Evolutionary conservation across 108 stramenopile genomes (phyloP).

Genomic region (Mediolabrus comicus): DNA sequence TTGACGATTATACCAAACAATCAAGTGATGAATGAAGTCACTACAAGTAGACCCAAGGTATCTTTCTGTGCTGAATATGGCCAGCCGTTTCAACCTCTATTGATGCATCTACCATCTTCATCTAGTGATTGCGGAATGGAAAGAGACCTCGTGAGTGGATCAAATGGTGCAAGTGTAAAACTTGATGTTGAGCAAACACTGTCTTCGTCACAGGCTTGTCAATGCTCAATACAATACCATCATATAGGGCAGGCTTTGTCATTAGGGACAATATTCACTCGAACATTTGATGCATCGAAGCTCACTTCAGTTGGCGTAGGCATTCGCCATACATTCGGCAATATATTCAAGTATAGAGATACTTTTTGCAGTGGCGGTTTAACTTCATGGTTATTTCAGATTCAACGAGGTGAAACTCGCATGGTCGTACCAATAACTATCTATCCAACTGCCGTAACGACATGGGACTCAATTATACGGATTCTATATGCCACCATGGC

Average conservation of each 20-base stretch:
- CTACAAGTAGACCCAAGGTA: slow-evolving; percentile 11
- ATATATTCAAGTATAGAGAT: background rate
- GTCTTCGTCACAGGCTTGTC: slow-evolving; percentile 16
- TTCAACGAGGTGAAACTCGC: slow-evolving; percentile 34
- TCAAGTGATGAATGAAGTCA: background rate
- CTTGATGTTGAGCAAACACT: slow-evolving; percentile 28
- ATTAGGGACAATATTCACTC: slow-evolving; percentile 25
- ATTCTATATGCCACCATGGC: slow-evolving; percentile 29
- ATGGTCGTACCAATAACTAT: slow-evolving; percentile 24
- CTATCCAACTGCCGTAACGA: background rate
- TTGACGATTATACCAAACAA: slow-evolving; percentile 6
- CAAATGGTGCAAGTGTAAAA: slow-evolving; percentile 11
- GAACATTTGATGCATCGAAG: slow-evolving; percentile 24
- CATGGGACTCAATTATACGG: slow-evolving; percentile 21
- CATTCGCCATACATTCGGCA: slow-evolving; percentile 17
- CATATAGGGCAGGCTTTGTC: slow-evolving; percentile 15
- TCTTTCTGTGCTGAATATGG: slow-evolving; percentile 28
- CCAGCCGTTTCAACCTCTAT: background rate
- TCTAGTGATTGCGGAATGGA: slow-evolving; percentile 4
- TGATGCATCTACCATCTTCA: slow-evolving; percentile 10
- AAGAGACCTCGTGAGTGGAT: background rate
- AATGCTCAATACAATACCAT: slow-evolving; percentile 24
- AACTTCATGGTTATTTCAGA: slow-evolving; percentile 31
- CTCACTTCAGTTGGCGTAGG: slow-evolving; percentile 33
- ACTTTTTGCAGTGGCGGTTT: slow-evolving; percentile 9